These are phyloP conservation scores for Rhizopogon vesiculosus DNA, from an alignment of 768 basidiomycete genomes.

Conservation along the genomic window DNA sequence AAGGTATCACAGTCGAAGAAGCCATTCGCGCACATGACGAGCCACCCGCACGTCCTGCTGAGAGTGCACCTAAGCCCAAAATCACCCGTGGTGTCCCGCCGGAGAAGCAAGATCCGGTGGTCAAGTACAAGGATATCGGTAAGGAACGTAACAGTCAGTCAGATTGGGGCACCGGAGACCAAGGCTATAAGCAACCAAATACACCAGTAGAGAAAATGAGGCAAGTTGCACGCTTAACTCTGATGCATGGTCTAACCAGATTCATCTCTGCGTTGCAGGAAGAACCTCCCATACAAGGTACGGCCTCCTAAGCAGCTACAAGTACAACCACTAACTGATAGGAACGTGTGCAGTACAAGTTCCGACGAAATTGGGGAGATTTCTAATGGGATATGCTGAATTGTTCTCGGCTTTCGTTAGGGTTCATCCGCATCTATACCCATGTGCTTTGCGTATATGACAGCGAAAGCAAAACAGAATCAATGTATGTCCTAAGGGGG, in stretches of 20 bases:
- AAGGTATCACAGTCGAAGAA: conserved; percentile 78
- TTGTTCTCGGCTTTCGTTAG: conserved; percentile 9
- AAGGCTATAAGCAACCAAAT: conserved; percentile 69
- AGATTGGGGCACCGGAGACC: conserved; percentile 69
- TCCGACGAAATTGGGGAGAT: conserved; percentile 84
- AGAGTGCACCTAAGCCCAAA: conserved; percentile 38
- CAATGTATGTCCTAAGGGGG: conserved; percentile 8
- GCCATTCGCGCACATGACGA: conserved; percentile 51
- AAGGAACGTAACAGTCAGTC: conserved; percentile 49
- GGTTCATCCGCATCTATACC: conserved; percentile 23
- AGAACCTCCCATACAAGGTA: conserved; percentile 89
- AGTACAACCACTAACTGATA: conserved; percentile 42
- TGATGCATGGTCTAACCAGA: conserved; percentile 1
- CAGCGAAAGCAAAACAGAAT: not conserved
- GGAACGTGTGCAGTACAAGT: conserved; percentile 81
- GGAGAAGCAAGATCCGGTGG: conserved; percentile 64
- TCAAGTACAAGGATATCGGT: conserved; percentile 54
- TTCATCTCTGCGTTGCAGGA: conserved; percentile 33
- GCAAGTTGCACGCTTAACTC: conserved; percentile 27
- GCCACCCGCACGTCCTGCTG: conserved; percentile 13
- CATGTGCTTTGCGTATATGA: conserved; percentile 10
- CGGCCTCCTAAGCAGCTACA: conserved; percentile 7
- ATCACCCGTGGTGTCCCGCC: conserved; percentile 55
- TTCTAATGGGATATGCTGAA: conserved; percentile 42
- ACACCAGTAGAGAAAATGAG: conserved; percentile 75